Evolutionary conservation across 75 land plant species (phyloP).

Genomic region (Pinus tabuliformis): DNA sequence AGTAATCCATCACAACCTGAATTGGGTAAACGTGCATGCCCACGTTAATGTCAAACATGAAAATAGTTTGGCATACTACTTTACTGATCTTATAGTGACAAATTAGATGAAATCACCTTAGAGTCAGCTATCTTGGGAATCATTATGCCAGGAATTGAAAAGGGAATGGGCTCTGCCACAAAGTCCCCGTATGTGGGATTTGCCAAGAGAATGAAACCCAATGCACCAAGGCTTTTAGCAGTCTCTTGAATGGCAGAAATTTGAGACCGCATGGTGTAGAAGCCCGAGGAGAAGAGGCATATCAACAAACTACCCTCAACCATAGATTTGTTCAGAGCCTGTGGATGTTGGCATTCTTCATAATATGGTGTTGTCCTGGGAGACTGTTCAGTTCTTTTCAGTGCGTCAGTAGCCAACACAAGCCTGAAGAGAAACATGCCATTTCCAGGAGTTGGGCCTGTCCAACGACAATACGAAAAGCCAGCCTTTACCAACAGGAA

Average conservation of each 20-base stretch:
- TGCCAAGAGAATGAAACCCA: conserved; percentile 67
- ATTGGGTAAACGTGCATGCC: neutral
- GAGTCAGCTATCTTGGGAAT: conserved; percentile 42
- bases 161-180: conserved; percentile 62
- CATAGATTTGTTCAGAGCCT: conserved; percentile 36
- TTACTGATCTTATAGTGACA: neutral
- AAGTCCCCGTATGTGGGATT: conserved; percentile 58
- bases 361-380: conserved; percentile 20
- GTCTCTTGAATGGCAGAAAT: conserved; percentile 42
- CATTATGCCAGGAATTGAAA: conserved; percentile 61
- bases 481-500: no score
- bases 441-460: conserved; percentile 45
- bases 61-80: neutral
- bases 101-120: conserved; percentile 29
- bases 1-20: conserved; percentile 57
- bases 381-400: conserved; percentile 20
- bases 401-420: conserved; percentile 67
- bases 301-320: conserved; percentile 66
- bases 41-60: neutral
- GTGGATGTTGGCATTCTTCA: conserved; percentile 73
- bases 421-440: conserved; percentile 33
- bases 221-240: conserved; percentile 37
- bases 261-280: conserved; percentile 37
- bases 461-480: neutral
- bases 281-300: conserved; percentile 73